Evolutionary conservation across 192 early-diverging fungal genomes (phyloP).

Genomic region (Umbelopsis sp.): DNA sequence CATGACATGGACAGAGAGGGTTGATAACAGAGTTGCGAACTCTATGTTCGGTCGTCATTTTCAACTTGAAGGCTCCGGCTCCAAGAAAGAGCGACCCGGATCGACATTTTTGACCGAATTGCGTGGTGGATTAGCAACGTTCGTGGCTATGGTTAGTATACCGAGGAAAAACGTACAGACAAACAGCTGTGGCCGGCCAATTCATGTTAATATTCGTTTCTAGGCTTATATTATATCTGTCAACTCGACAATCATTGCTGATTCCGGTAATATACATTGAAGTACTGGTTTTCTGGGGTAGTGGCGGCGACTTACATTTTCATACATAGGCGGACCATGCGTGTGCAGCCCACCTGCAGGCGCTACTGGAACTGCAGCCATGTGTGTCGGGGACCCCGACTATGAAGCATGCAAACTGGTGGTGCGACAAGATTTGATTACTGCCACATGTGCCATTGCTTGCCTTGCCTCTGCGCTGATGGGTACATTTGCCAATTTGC

Average conservation of each 20-base stretch:
- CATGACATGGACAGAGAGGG: slow-evolving; percentile 49
- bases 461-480: slow-evolving; percentile 67
- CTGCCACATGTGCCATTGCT: slow-evolving; percentile 69
- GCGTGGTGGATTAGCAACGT: slow-evolving; percentile 55
- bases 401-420: slow-evolving; percentile 66
- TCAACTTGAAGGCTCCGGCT: slow-evolving; percentile 61
- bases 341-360: slow-evolving; percentile 52
- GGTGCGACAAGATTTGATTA: slow-evolving; percentile 70
- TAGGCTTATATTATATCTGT: slow-evolving; percentile 50
- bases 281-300: too few relatives aligned
- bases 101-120: slow-evolving; percentile 69
- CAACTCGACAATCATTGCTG: slow-evolving; percentile 73
- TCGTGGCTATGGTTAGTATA: slow-evolving; percentile 57
- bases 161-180: neutral
- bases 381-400: slow-evolving; percentile 56
- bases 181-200: too few relatives aligned
- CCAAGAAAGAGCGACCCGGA: slow-evolving; percentile 54
- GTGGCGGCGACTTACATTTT: too few relatives aligned
- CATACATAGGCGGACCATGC: slow-evolving; percentile 64
- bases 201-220: neutral
- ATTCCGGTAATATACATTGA: slow-evolving; percentile 39
- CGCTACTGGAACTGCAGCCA: slow-evolving; percentile 44
- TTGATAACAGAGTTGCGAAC: slow-evolving; percentile 60
- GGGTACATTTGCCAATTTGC: slow-evolving; percentile 73
- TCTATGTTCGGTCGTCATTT: slow-evolving; percentile 64